A percentile compares a stretch with the other conserved stretches of the same genome.
phyloP scores from a whole-genome alignment of 2,329 filamentous ascomycete species.

The Fusarium dlaminii region DNA sequence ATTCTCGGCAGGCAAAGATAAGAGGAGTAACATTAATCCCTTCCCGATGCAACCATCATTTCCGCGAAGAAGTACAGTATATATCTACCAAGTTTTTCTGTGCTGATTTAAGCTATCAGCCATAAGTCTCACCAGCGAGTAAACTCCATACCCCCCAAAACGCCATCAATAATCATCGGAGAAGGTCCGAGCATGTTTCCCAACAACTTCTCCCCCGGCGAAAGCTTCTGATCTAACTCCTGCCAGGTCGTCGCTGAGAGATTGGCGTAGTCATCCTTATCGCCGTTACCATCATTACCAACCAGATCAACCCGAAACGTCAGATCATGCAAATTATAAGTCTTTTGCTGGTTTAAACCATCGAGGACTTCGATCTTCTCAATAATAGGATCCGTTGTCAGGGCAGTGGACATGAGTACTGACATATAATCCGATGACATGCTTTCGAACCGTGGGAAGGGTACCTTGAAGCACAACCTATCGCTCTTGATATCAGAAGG shows the following conservation, averaged over 20 bases:
- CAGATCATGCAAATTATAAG: rapidly evolving
- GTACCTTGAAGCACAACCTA: neutral
- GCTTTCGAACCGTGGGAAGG: rapidly evolving
- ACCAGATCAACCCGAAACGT: neutral
- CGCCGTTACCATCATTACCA: neutral
- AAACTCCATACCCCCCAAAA: too few species aligned
- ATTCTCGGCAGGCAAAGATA: neutral
- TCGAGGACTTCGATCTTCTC: rapidly evolving
- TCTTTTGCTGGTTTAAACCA: neutral
- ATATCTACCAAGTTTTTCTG: too few species aligned
- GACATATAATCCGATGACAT: rapidly evolving
- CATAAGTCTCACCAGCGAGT: neutral
- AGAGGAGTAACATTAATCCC: neutral
- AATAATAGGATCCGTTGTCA: neutral
- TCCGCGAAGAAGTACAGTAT: neutral
- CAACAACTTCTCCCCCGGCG: neutral
- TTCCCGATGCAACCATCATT: neutral
- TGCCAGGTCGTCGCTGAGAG: rapidly evolving
- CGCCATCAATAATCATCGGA: rapidly evolving
- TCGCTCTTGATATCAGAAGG: rapidly evolving
- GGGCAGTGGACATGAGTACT: neutral
- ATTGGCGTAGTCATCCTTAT: rapidly evolving
- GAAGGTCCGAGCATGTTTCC: neutral
- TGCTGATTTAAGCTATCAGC: too few species aligned
- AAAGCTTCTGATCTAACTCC: neutral